A percentile compares a stretch with the other conserved stretches of the same genome.
Conservation (phyloP, 225 moss, liverwort and hornwort genomes). For the Asterella californica region DNA sequence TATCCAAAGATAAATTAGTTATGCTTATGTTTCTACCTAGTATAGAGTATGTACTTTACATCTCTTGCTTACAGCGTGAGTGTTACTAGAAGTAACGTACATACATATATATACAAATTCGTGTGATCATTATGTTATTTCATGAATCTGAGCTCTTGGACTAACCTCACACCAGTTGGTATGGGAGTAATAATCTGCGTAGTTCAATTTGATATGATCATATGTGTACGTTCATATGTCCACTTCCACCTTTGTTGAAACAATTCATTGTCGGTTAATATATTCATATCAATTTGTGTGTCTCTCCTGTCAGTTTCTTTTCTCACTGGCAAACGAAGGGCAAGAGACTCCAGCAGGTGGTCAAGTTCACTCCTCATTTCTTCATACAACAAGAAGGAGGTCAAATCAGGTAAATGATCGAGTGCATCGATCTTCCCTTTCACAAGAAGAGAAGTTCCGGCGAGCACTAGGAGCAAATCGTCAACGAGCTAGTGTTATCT, state of each 20-base stretch:
- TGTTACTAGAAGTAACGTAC: not conserved
- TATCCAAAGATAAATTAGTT: constrained; percentile 18
- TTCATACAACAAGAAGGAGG: constrained; percentile 14
- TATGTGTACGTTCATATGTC: too few species aligned
- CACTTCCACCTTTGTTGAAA: not conserved
- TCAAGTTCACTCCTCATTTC: constrained; percentile 10
- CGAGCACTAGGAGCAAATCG: constrained; percentile 4
- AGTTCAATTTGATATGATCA: not conserved
- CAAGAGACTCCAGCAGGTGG: constrained; percentile 1
- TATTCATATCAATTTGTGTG: constrained; percentile 12
- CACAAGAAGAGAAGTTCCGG: not conserved
- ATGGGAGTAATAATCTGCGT: too few species aligned
- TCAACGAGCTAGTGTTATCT: not conserved
- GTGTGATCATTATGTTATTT: not conserved
- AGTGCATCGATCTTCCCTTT: not conserved
- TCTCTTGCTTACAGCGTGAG: not conserved
- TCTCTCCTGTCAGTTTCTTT: constrained; percentile 20
- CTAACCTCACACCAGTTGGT: too few species aligned
- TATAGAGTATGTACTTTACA: not conserved
- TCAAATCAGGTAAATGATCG: constrained; percentile 12
- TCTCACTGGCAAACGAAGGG: constrained; percentile 16
- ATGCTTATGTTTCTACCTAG: not conserved
- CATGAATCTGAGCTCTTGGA: not conserved
- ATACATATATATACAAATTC: not conserved
- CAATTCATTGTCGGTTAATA: not conserved